These are phyloP conservation scores for Umbelopsis isabellina DNA, from an alignment of 192 early-diverging fungal genomes.

Conservation along the genomic window DNA sequence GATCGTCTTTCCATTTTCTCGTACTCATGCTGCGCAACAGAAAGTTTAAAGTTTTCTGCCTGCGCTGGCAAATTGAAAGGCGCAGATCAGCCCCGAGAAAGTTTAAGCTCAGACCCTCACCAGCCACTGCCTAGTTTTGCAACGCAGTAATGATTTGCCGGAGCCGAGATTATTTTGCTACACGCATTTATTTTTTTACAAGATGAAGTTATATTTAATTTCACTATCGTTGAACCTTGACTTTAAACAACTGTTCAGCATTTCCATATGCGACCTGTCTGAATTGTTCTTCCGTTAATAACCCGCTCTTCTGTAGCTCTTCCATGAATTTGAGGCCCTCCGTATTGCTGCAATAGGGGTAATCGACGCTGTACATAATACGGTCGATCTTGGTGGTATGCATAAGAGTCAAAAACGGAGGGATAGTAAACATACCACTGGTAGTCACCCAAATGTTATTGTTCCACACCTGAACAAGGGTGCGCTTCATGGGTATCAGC, in stretches of 20 bases:
- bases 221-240: not conserved
- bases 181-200: too few relatives aligned
- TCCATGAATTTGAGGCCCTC: not conserved
- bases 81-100: too few relatives aligned
- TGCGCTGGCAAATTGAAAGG: too few relatives aligned
- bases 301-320: not conserved
- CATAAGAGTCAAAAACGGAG: not conserved
- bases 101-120: too few relatives aligned
- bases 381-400: conserved; percentile 9
- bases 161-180: too few relatives aligned
- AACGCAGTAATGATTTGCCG: too few relatives aligned
- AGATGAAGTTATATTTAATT: not conserved
- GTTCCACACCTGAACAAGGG: not conserved
- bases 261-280: not conserved
- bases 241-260: not conserved
- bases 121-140: too few relatives aligned
- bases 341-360: not conserved
- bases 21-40: not conserved
- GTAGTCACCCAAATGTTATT: conserved; percentile 19
- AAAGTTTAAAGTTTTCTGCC: too few relatives aligned
- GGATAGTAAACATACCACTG: conserved; percentile 8
- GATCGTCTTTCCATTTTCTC: not conserved
- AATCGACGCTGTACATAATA: conserved; percentile 16
- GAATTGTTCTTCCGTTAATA: not conserved
- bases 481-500: not conserved